These are phyloP conservation scores for Salicornia ramosissima DNA, from an alignment of 148 eudicot genomes.

Conservation along the genomic window DNA sequence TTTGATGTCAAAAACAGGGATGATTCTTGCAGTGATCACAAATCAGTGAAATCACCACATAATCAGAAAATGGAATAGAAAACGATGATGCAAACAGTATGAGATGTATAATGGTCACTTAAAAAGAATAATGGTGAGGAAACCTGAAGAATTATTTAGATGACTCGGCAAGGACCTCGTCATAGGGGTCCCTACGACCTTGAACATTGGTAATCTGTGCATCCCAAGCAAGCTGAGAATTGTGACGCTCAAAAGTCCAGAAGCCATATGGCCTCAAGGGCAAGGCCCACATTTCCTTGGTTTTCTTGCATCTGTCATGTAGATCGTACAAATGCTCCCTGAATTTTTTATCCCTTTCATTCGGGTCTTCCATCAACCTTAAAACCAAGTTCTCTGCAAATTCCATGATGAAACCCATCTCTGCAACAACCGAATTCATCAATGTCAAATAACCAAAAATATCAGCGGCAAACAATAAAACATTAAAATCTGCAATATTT, in stretches of 20 bases:
- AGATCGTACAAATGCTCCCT: constrained; percentile 66
- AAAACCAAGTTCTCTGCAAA: constrained; percentile 80
- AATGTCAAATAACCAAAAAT: too few species aligned
- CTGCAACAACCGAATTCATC: constrained; percentile 1
- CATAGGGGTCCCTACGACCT: constrained; percentile 92
- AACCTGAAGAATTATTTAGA: constrained; percentile 25
- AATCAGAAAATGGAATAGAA: too few species aligned
- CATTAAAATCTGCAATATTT: too few species aligned
- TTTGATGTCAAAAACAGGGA: too few species aligned
- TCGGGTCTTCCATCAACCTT: constrained; percentile 83
- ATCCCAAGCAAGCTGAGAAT: constrained; percentile 90
- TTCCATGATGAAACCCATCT: constrained; percentile 80
- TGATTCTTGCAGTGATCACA: too few species aligned
- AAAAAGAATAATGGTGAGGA: too few species aligned
- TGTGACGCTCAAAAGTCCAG: constrained; percentile 90
- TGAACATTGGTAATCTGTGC: constrained; percentile 84
- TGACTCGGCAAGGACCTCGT: constrained; percentile 63
- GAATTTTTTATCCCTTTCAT: constrained; percentile 69
- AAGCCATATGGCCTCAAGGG: constrained; percentile 92
- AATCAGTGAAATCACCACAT: too few species aligned
- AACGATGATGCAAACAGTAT: too few species aligned
- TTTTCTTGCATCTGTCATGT: constrained; percentile 64
- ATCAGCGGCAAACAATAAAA: too few species aligned
- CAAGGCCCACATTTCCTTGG: constrained; percentile 76
- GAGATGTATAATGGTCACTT: too few species aligned